These are phyloP conservation scores for Tylopilus balloui DNA, from an alignment of 768 basidiomycete species.

Conservation along the genomic window DNA sequence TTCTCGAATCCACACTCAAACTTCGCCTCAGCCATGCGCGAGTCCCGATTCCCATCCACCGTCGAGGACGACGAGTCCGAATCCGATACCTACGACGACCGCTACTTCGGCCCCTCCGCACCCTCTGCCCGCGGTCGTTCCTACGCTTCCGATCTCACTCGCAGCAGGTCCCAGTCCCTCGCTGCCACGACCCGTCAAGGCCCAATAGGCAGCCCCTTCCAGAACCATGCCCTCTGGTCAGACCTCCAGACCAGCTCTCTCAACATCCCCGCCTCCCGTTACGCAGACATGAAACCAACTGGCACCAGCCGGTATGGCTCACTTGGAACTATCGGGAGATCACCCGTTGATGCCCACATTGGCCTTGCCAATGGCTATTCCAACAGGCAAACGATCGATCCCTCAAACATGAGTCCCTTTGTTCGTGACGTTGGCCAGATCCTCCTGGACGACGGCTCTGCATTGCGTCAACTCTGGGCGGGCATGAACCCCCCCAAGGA, in stretches of 20 bases:
- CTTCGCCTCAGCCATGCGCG: constrained; percentile 64
- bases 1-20: constrained; percentile 57
- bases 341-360: constrained; percentile 48
- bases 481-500: constrained; percentile 62
- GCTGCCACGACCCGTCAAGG: constrained; percentile 54
- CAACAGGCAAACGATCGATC: constrained; percentile 42
- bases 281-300: constrained; percentile 62
- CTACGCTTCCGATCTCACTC: constrained; percentile 57
- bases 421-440: constrained; percentile 81
- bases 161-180: constrained; percentile 75
- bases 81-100: constrained; percentile 61
- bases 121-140: constrained; percentile 48
- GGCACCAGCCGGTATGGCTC: constrained; percentile 60
- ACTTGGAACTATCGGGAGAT: constrained; percentile 52
- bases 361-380: constrained; percentile 46
- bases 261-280: constrained; percentile 50
- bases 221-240: constrained; percentile 48
- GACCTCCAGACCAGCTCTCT: constrained; percentile 53
- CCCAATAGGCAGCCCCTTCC: constrained; percentile 47
- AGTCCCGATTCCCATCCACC: constrained; percentile 66
- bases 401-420: constrained; percentile 82
- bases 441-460: constrained; percentile 66
- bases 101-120: constrained; percentile 43
- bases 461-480: constrained; percentile 71
- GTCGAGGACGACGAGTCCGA: constrained; percentile 81